Evolutionary conservation across 208 protist species (phyloP), one percentile per base, ranked within the genome.

Genomic region (Leishmania arabica): DNA sequence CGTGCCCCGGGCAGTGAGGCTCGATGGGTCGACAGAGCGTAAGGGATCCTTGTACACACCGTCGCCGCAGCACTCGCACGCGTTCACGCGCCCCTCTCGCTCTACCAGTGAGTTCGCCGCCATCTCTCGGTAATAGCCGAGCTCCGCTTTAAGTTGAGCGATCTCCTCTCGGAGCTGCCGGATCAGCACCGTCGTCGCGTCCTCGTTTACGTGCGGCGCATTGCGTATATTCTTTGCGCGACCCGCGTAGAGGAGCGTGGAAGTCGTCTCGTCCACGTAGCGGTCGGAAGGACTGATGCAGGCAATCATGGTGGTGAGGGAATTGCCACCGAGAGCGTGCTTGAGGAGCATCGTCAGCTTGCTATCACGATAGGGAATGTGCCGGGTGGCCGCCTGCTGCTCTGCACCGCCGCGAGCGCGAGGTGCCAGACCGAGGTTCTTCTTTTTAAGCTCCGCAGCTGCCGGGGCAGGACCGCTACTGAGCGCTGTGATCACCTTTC

Each of bases 401-500:
- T 65, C 54, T 40, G 68, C 78, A 27, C 83, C 42, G 42, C 47
- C 53, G n/a, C 62, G 8, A 15, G 49, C 24, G 53, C n/a, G 49
- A 60, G 71, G 21, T 60, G 3, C n/a, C 27, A 24, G 24, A 51
- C 5, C 60, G 53, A 45, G 4, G 49, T 72, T 75, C 45, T 70
- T 77, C 2, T 21, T 21, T 71, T 70, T 72, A 19, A 17, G 24
- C 24, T 34, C 21, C 34, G 68, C n/a, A 27, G 17, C 64, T 21
- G 42, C 60, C 11, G 75, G 24, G 34, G 37, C 64, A 42, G 60
- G 77, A 34, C 49, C 71, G 54, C 81, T 82, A 45, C 81, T 75
- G 6, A 98, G 92, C 17, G 95, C 93, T 27, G 83, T 95, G 76
- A 99, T 98, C n/a, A 99, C 97, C 71, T 97, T 98, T 4, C 95